Base-by-base conservation (phyloP, 2,329 filamentous ascomycete genomes). In the Xylariales sp. region DNA sequence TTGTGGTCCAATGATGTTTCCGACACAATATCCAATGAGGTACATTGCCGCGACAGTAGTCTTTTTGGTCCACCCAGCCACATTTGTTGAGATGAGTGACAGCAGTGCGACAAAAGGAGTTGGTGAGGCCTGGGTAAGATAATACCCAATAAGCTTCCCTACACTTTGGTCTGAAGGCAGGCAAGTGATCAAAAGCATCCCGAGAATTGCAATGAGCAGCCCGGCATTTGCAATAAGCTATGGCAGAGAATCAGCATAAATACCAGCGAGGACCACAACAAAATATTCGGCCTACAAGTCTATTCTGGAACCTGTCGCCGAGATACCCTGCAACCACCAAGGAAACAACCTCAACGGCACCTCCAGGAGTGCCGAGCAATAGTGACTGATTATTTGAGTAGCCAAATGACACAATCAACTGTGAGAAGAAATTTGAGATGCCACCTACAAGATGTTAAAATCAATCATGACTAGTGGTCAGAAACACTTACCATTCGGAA, bases 91-190 rank as follows among this genome's bases (percentile, higher is more conserved):
- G 38, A 85, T 76, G 24, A 85, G 64, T 18, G 75, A 77, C 5
- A 85, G 58, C 13, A 85, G 58, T 4, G 76, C 76, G 1, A 84
- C 80, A 44, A 85, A 85, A 0, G 76, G 67, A 1, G 77, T 78
- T 1, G 80, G 70, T 10, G 66, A 68, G 2, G 77, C 72, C 50
- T 76, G 71, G 0, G 76, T 82, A 35, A 86, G 60, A 57, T 85
- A 86, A 54, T 82, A 85, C 0, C 78, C 80, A 2, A 78, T 69
- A 10, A 84, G 63, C 0, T 76, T 67, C 10, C 80, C 82, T 2
- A 62, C 66, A 42, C 72, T 75, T 47, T 76, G 76, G n/a, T 61
- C 55, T 4, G 76, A 53, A 0, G 78, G 78, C 4, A 85, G 61
- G 3, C 75, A 76, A 8, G 82, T 72, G 41, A 85, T 79, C n/a